Base-by-base conservation (phyloP, 257 asterid species). In the Ajuga chamaepitys region DNA sequence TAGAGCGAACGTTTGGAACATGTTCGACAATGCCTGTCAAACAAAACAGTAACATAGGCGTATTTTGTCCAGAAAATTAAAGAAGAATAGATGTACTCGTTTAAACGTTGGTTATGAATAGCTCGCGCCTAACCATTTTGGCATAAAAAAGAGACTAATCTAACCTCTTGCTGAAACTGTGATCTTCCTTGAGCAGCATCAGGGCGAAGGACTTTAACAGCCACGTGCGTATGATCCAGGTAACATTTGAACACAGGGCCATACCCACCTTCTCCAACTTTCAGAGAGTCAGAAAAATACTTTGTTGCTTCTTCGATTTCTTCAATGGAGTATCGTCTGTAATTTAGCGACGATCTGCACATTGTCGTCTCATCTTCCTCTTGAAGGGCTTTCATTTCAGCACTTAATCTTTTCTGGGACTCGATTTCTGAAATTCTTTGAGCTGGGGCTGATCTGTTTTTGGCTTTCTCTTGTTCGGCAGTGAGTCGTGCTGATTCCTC, bases 191-290 rank as follows among this genome's bases (percentile, higher is more conserved):
- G 96, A 17, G 86, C 83, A 9, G 96, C 98, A 62, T 86, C 98
- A 2, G 96, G 95, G 8, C 90, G 91, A 66, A 91, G 56, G 70
- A 91, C 89, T 75, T 91, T 91, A 55, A 91, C 85, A 0, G 98
- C 98, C 21, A 86, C 96, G 0, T 79, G 80, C 2, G 95, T 88
- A 70, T 86, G 95, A 72, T 91, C 98, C 21, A 91, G 98, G 65
- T 74, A 54, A 28, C 98, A 88, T 80, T 77, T 91, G 30, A 56
- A 91, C 22, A 91, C 98, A 10, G 98, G 98, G 46, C 98, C 98
- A 69, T 91, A 91, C 20, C 98, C 96, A 0, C 98, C 98, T 79
- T 91, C 98, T 30, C 96, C 98, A 64, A 91, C 81, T 79, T 91
- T 88, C 52, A 80, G 73, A 14, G 77, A 50, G 2, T 75, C 78